These are phyloP conservation scores for Gracilaria domingensis DNA, from an alignment of 23 red algal species.

Conservation along the genomic window DNA sequence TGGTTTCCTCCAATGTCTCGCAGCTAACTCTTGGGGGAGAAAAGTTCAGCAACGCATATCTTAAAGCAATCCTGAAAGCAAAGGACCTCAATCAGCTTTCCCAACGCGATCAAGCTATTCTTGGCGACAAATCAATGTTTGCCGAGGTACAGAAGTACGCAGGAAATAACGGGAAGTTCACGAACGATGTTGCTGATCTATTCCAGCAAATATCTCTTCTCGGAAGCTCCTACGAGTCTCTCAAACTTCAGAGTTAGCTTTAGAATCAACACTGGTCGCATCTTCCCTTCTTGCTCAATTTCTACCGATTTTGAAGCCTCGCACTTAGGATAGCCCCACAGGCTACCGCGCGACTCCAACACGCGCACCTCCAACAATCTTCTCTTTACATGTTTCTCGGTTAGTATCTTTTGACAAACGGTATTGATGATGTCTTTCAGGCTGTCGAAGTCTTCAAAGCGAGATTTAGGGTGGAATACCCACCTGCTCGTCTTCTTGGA, in stretches of 20 bases:
- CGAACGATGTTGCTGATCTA: slow-evolving; percentile 86
- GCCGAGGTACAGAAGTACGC: slow-evolving; percentile 80
- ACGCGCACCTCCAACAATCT: no score
- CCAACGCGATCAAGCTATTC: slow-evolving; percentile 71
- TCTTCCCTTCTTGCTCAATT: neutral
- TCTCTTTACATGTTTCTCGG: no score
- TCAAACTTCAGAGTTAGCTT: slow-evolving; percentile 41
- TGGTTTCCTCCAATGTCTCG: slow-evolving; percentile 87
- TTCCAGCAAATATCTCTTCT: slow-evolving; percentile 82
- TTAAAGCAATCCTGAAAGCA: slow-evolving; percentile 70
- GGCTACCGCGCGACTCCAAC: no score
- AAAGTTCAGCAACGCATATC: slow-evolving; percentile 89
- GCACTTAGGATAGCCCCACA: neutral
- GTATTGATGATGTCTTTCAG: no score
- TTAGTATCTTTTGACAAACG: no score
- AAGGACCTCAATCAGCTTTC: slow-evolving; percentile 67
- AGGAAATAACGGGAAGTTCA: slow-evolving; percentile 84
- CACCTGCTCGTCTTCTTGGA: no score
- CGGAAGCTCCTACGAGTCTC: slow-evolving; percentile 81
- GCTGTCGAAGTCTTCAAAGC: no score
- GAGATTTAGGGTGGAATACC: no score
- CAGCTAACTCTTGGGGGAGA: slow-evolving; percentile 82
- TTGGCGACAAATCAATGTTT: slow-evolving; percentile 62
- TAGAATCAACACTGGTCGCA: neutral
- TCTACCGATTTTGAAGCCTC: no score